phyloP scores from a whole-genome alignment of 768 basidiomycete genomes.

The Lactifluus piperatus region DNA sequence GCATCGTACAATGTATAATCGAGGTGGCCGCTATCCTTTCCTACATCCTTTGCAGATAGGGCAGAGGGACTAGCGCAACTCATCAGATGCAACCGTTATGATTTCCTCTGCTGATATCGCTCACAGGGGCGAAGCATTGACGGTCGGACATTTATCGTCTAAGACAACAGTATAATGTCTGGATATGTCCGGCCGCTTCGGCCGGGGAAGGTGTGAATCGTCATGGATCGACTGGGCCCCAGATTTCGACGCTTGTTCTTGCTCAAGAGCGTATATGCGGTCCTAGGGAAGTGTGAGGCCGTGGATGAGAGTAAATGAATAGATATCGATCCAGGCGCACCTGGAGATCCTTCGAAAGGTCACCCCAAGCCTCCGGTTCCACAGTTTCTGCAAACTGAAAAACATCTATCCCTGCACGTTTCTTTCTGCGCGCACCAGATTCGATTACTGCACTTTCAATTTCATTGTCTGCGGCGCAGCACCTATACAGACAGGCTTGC shows the following conservation, averaged over 20 bases:
- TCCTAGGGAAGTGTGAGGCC: constrained; percentile 13
- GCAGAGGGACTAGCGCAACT: constrained; percentile 43
- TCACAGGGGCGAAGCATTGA: constrained; percentile 23
- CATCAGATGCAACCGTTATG: neutral
- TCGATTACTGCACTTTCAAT: constrained; percentile 45
- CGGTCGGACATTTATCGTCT: neutral
- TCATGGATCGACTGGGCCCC: neutral
- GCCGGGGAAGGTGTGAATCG: neutral
- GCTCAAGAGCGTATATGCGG: constrained; percentile 23
- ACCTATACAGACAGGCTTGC: constrained; percentile 31
- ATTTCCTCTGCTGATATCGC: neutral
- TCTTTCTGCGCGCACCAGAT: constrained; percentile 46
- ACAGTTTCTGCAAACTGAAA: constrained; percentile 81
- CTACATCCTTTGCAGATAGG: constrained; percentile 42
- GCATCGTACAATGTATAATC: constrained; percentile 71
- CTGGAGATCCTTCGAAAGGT: constrained; percentile 54
- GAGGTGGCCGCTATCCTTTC: constrained; percentile 17
- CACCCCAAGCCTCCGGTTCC: constrained; percentile 59
- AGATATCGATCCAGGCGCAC: constrained; percentile 31
- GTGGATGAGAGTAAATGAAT: neutral
- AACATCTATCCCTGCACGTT: constrained; percentile 45
- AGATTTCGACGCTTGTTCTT: constrained; percentile 14
- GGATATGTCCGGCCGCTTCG: constrained; percentile 12
- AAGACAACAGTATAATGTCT: constrained; percentile 18
- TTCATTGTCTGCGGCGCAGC: constrained; percentile 6